Base-by-base conservation (phyloP, 257 asterid genomes). In the Solanum appendiculatum region DNA sequence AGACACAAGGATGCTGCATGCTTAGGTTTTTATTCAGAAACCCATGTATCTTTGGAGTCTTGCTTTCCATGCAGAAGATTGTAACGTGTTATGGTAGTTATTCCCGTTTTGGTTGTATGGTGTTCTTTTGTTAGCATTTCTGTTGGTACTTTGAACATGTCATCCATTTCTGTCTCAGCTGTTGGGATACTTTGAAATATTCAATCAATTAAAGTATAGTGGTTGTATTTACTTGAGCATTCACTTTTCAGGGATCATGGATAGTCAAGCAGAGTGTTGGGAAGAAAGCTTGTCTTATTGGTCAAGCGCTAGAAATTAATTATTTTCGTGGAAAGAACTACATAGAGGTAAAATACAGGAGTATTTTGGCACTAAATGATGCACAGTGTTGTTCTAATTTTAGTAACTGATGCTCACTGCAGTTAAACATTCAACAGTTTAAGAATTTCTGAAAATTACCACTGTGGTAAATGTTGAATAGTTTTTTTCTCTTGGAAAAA, bases 231-330 rank as follows among this genome's bases (percentile, higher is more conserved):
- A 48, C 42, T 86, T 85, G 21, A 46, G 69, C 84, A 18, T 81
- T 81, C 42, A 3, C 90, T 89, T 87, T 75, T 46, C 92, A 97
- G 99, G 99, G 99, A 88, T 93, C 99, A 70, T 97, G 99, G 99
- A 97, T 97, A 31, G 99, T 96, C 73, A 97, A 93, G 93, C 99
- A 97, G 88, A 95, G 99, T 44, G 99, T 97, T 44, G 99, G 99
- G 56, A 93, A 93, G 91, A 97, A 95, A 86, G 94, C 99, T 81
- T 95, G 98, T 86, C 91, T 97, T 91, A 86, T 95, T 66, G 99
- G 99, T 68, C 98, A 96, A 88, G 98, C 98, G 10, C 93, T 93
- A 60, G 94, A 95, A 88, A 91, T 94, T 82, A 96, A 93, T 92
- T 97, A 97, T 90, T 94, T 91, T 72, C 94, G 90, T 42, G 99